Base-by-base conservation (phyloP, 176 grass and related monocot species). In the Aechmea fasciata region DNA sequence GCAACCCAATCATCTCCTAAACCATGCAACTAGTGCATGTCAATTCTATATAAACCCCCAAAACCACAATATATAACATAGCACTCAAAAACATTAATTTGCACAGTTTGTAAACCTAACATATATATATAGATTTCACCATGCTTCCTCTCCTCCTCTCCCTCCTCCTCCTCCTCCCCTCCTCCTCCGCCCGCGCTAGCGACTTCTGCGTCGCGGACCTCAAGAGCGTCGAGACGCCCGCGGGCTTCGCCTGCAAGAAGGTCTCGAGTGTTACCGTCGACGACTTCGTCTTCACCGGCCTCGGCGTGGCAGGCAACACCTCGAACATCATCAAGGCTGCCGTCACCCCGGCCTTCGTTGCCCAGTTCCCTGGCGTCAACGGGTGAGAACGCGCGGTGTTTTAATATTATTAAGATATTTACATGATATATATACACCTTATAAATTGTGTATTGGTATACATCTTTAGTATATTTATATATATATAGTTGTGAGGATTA, bases 191-290 rank as follows among this genome's bases (percentile, higher is more conserved):
- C 3, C 63, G 87, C 70, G 78, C 79, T 2, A 78, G 90, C 57
- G 91, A 95, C 75, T 95, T 82, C 75, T 95, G 91, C 62, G 91
- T 95, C 8, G 84, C 75, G 14, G 62, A 95, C 76, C 78, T 95
- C 11, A 2, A 68, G 22, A 74, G 72, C 82, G 48, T 29, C 53
- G 78, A 89, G 65, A 95, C 87, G 14, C 91, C 91, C 5, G 51
- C 81, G 0, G 91, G 91, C 5, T 95, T 84, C 62, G 64, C 73
- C 55, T 95, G 91, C 80, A 95, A 90, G 78, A 29, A 25, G 11
- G 65, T 19, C 50, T 14, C 66, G 2, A 17, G 13, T 47, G 90
- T 84, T 61, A 79, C 47, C 54, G 51, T 65, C 19, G 47, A 64
- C 0, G 90, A 89, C 80, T 94, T 94, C 76, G 69, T 57, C 65